Conservation (phyloP, 73 alveolate genomes). For the Paramecium biaurelia region DNA sequence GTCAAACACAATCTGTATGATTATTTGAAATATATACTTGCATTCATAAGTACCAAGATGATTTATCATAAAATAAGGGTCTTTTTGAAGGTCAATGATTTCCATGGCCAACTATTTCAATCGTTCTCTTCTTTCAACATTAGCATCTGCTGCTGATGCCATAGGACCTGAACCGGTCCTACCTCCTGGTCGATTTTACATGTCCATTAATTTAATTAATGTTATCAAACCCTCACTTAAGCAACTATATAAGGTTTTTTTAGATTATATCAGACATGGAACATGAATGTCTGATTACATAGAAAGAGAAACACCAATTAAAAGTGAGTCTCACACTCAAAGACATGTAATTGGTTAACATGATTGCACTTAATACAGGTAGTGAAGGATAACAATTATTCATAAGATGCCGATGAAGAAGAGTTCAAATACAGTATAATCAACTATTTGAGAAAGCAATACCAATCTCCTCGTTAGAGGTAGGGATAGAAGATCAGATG, state of each 20-base stretch:
- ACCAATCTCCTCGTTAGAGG: background rate
- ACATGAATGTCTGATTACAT: background rate
- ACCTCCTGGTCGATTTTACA: slow-evolving; percentile 87
- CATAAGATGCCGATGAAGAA: slow-evolving; percentile 46
- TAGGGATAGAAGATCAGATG: background rate
- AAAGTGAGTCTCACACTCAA: background rate
- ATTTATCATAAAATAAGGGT: slow-evolving; percentile 97
- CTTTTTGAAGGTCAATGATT: slow-evolving; percentile 96
- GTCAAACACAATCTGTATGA: slow-evolving; percentile 93
- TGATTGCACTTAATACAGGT: slow-evolving; percentile 21
- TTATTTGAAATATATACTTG: slow-evolving; percentile 31
- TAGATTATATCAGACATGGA: background rate
- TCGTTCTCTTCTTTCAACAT: slow-evolving; percentile 94
- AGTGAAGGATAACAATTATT: background rate
- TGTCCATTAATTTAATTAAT: slow-evolving; percentile 71
- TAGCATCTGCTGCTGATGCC: slow-evolving; percentile 79
- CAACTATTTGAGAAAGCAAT: background rate
- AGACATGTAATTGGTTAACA: background rate
- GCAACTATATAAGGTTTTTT: slow-evolving; percentile 9
- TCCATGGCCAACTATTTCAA: slow-evolving; percentile 94
- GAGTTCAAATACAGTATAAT: slow-evolving; percentile 46
- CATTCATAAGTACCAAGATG: slow-evolving; percentile 99
- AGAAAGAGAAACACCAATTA: slow-evolving; percentile 38
- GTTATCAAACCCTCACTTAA: background rate
- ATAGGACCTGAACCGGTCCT: slow-evolving; percentile 90